phyloP scores from a whole-genome alignment of 345 rosid genomes.

The Eucalyptus leucophloia region DNA sequence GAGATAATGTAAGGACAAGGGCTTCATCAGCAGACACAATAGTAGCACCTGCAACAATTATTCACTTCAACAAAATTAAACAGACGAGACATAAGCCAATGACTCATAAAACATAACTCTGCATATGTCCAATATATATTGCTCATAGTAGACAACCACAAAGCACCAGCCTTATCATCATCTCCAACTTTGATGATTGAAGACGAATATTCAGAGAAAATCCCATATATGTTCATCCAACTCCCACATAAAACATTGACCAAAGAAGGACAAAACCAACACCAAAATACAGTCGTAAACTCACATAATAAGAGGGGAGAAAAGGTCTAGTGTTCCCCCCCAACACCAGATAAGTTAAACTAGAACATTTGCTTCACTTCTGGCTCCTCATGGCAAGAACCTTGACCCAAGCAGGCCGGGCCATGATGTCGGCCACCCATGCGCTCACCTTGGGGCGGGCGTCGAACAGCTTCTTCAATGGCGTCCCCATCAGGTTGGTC shows the following conservation, averaged over 20 bases:
- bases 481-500: constrained; percentile 24
- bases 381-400: constrained; percentile 23
- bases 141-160: neutral
- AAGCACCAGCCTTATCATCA: neutral
- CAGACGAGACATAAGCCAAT: neutral
- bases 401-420: constrained; percentile 38
- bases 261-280: neutral
- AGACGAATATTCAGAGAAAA: neutral
- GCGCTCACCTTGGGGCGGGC: constrained; percentile 17
- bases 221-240: neutral
- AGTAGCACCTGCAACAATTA: neutral
- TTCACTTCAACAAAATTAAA: neutral
- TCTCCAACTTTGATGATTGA: neutral
- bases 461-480: constrained; percentile 3
- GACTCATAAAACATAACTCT: neutral
- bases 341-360: neutral
- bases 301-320: neutral
- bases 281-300: neutral
- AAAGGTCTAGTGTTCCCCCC: neutral
- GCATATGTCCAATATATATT: no score
- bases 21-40: neutral
- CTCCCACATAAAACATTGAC: neutral
- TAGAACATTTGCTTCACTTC: neutral
- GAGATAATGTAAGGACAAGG: neutral
- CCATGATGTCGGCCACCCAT: constrained; percentile 13